Conservation (phyloP, 2,329 filamentous ascomycete genomes). For the Paecilomyces variotii region DNA sequence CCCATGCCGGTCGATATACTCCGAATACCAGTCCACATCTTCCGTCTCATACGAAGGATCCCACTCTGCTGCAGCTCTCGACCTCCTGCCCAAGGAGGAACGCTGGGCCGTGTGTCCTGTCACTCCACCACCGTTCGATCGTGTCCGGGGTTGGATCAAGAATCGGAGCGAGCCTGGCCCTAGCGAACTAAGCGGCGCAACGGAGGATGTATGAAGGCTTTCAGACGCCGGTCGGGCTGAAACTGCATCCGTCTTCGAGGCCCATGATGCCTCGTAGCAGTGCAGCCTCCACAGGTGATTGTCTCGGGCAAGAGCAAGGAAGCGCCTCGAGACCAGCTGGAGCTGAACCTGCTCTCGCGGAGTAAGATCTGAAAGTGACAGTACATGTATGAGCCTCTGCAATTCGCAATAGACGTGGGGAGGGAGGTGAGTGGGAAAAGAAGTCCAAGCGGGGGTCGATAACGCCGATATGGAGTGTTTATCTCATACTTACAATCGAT, state of each 20-base stretch:
- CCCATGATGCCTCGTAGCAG: constrained; percentile 66
- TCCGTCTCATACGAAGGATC: constrained; percentile 69
- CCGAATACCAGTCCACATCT: constrained; percentile 73
- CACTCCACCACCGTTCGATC: neutral
- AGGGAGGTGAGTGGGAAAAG: constrained; percentile 6
- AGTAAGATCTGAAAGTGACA: constrained; percentile 47
- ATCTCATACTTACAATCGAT: constrained; percentile 46
- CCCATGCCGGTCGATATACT: constrained; percentile 76
- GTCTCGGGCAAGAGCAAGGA: constrained; percentile 63
- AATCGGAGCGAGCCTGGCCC: constrained; percentile 25
- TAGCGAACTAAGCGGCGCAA: constrained; percentile 21
- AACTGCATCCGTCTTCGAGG: constrained; percentile 40
- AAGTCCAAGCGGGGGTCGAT: neutral
- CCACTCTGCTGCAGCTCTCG: constrained; percentile 57
- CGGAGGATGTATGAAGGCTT: constrained; percentile 40
- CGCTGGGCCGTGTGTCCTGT: neutral
- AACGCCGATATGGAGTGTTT: neutral
- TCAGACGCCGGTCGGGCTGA: constrained; percentile 26
- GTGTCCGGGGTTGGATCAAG: constrained; percentile 22
- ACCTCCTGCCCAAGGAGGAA: constrained; percentile 18
- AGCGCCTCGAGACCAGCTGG: constrained; percentile 60
- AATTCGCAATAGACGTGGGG: constrained; percentile 11
- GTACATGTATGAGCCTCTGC: neutral
- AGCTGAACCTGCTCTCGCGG: constrained; percentile 57
- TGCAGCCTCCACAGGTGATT: constrained; percentile 66